These are phyloP conservation scores for Neoscytalidium dimidiatum DNA, from an alignment of 2,329 filamentous ascomycete species.

Conservation along the genomic window DNA sequence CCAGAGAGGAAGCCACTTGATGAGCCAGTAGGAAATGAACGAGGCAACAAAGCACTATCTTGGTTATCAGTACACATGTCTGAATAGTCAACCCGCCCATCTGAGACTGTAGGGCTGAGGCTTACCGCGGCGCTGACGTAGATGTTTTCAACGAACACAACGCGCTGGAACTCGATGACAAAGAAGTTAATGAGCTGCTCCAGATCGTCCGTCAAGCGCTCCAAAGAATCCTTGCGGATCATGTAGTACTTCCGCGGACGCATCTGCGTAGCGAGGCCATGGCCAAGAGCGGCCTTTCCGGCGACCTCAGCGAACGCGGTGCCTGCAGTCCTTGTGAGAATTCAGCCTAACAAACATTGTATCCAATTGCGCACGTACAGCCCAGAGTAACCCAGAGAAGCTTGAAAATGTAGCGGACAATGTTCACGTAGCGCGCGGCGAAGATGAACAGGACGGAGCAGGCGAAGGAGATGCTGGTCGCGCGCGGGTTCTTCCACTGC, in stretches of 20 bases:
- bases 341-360: slow-evolving; percentile 24
- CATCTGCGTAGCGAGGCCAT: slow-evolving; percentile 62
- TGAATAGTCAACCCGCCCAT: background rate
- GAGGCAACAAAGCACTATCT: slow-evolving; percentile 60
- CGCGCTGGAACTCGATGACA: slow-evolving; percentile 67
- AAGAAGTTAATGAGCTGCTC: slow-evolving; percentile 69
- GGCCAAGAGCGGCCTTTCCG: slow-evolving; percentile 57
- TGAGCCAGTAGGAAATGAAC: slow-evolving; percentile 63
- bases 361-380: slow-evolving; percentile 42
- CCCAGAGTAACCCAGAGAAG: slow-evolving; percentile 60
- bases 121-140: slow-evolving; percentile 61
- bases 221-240: slow-evolving; percentile 64
- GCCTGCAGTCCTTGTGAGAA: slow-evolving; percentile 38
- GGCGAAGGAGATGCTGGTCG: slow-evolving; percentile 62
- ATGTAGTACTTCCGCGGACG: slow-evolving; percentile 67
- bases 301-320: slow-evolving; percentile 60
- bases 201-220: slow-evolving; percentile 62
- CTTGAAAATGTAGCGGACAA: slow-evolving; percentile 64
- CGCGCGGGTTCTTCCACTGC: slow-evolving; percentile 67
- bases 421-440: slow-evolving; percentile 62
- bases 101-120: slow-evolving; percentile 20
- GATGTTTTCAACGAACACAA: slow-evolving; percentile 67
- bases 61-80: slow-evolving; percentile 11
- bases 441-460: slow-evolving; percentile 61
- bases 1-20: slow-evolving; percentile 68